Base-by-base conservation (phyloP, 352 stramenopile species). In the Globisporangium paddicum region DNA sequence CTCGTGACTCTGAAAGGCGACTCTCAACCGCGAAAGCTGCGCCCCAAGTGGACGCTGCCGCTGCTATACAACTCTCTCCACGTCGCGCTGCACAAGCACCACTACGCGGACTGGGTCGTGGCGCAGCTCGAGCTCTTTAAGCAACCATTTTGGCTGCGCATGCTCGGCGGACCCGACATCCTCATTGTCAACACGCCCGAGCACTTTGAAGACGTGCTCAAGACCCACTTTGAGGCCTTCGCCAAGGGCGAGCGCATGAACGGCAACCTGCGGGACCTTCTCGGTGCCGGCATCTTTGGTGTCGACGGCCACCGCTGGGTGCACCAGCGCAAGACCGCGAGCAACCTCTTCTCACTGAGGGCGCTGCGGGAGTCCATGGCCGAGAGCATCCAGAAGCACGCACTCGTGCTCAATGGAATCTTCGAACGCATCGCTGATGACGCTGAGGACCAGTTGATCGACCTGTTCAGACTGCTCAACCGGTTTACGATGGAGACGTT, bases 401-500 rank as follows among this genome's bases (percentile, higher is more conserved):
- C 26, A 3, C 40, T 37, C 2, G 32, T 32, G 23, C 26, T 60
- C 40, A 35, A 49, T 16, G 6, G 18, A 5, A 40, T 60, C 21
- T 18, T 60, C 8, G 4, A 16, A 6, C 50, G 42, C 16, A 7
- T 11, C 38, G 6, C 4, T 10, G 4, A 3, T 11, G 32, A 18
- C 32, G 28, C 28, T 32, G 28, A 32, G 6, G 28, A 25, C 4
- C n/a, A 55, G 30, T 35, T 35, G 9, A 21, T 63, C 6, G 41
- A 66, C 7, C 38, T 79, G 13, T 66, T 68, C 41, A 51, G 60
- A 5, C 42, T 79, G 11, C 40, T 79, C 5, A 59, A 69, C 52
- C 40, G 58, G 28, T 85, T 86, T 55, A 80, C 74, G 30, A 75
- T 84, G 19, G 70, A 86, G 9, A 63, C 66, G 18, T 82, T 89